Conservation (phyloP, 108 stramenopile genomes). For the Pseudonitzschia multistriata region DNA sequence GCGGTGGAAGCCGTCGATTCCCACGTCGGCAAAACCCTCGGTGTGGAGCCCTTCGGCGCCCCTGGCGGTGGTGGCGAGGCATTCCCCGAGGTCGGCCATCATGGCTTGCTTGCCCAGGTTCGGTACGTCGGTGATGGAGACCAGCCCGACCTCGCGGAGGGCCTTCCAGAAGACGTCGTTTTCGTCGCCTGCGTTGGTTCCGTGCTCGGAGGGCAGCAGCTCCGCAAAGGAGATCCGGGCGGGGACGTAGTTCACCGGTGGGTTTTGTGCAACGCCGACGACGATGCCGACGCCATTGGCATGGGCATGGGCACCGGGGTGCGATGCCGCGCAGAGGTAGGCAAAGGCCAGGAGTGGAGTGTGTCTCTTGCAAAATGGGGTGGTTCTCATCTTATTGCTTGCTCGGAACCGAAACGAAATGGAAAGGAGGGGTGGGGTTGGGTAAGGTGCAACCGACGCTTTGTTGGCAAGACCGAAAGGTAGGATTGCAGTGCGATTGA, state of each 20-base stretch:
- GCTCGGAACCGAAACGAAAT: too few species aligned
- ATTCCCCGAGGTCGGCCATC: slow-evolving; percentile 10
- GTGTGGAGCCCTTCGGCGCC: background rate
- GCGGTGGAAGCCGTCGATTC: slow-evolving; percentile 22
- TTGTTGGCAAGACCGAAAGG: too few species aligned
- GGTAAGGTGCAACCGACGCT: too few species aligned
- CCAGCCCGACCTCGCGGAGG: slow-evolving; percentile 32
- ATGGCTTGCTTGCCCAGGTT: slow-evolving; percentile 11
- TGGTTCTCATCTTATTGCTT: too few species aligned
- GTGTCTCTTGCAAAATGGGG: too few species aligned
- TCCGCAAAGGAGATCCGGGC: slow-evolving; percentile 2
- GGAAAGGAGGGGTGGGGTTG: too few species aligned
- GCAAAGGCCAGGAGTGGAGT: too few species aligned
- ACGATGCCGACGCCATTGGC: too few species aligned
- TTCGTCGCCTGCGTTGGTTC: background rate
- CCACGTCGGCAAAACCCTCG: background rate
- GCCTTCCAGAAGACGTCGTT: slow-evolving; percentile 3
- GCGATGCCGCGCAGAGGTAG: too few species aligned
- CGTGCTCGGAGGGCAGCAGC: background rate
- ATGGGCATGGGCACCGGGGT: too few species aligned
- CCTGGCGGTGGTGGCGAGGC: background rate
- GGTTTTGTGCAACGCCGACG: too few species aligned
- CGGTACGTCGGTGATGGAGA: slow-evolving; percentile 38
- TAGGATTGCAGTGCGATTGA: too few species aligned
- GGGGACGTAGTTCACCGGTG: background rate